phyloP scores from a whole-genome alignment of 345 rosid species.

The Clarkia xantiana region DNA sequence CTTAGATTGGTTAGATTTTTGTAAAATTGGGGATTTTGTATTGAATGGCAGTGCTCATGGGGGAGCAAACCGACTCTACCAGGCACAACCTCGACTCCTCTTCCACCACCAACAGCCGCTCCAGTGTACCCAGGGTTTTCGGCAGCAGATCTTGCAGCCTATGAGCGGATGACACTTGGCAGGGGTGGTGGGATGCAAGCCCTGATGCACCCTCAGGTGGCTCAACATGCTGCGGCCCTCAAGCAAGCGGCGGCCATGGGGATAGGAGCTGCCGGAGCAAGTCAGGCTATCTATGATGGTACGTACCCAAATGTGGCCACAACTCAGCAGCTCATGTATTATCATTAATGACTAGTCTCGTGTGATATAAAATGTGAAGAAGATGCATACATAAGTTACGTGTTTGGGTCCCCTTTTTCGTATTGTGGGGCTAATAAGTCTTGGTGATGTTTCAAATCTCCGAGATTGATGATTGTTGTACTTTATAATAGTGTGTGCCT shows the following conservation, averaged over 20 bases:
- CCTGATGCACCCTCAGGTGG: slow-evolving; percentile 57
- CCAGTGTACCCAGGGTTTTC: slow-evolving; percentile 43
- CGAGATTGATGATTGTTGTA: too few species aligned
- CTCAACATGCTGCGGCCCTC: slow-evolving; percentile 38
- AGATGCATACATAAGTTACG: too few species aligned
- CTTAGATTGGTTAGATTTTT: too few species aligned
- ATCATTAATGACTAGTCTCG: slow-evolving; percentile 41
- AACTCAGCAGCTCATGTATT: slow-evolving; percentile 81
- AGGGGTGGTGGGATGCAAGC: slow-evolving; percentile 57
- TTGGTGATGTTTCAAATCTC: too few species aligned
- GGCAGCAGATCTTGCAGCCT: slow-evolving; percentile 38
- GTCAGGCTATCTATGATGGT: slow-evolving; percentile 67
- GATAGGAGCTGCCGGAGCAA: slow-evolving; percentile 49
- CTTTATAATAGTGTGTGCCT: too few species aligned
- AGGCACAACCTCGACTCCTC: slow-evolving; percentile 68
- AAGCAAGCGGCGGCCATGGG: slow-evolving; percentile 63
- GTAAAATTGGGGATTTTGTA: too few species aligned
- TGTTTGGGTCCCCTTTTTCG: too few species aligned
- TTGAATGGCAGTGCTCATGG: slow-evolving; percentile 95
- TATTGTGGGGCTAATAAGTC: too few species aligned
- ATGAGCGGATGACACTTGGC: slow-evolving; percentile 49
- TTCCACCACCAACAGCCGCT: slow-evolving; percentile 59
- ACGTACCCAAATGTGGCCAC: slow-evolving; percentile 66
- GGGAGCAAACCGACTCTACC: slow-evolving; percentile 87
- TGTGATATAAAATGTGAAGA: too few species aligned